Evolutionary conservation across 345 rosid species (phyloP).

Genomic region (Brassica juncea): DNA sequence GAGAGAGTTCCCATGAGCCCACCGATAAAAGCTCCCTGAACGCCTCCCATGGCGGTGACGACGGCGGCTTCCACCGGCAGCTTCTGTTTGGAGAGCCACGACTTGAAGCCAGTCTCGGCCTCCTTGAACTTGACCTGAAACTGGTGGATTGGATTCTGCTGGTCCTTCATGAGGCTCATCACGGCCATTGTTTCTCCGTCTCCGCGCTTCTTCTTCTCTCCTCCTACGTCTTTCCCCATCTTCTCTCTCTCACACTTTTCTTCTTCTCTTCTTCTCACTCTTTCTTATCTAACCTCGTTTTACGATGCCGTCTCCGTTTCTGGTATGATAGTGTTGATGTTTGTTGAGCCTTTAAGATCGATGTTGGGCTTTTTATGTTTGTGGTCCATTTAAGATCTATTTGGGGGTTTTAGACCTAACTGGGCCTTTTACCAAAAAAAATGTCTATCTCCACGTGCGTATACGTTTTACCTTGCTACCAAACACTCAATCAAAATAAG

Average conservation of each 20-base stretch:
- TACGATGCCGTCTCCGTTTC: conserved; percentile 18
- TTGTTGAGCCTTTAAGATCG: background rate
- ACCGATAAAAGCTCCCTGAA: conserved; percentile 87
- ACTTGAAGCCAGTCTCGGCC: conserved; percentile 60
- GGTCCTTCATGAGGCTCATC: conserved; percentile 29
- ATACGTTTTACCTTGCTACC: background rate
- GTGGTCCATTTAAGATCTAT: background rate
- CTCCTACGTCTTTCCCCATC: conserved; percentile 57
- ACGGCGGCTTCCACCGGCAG: conserved; percentile 76
- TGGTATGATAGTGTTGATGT: background rate
- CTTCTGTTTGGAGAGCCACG: conserved; percentile 79
- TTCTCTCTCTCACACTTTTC: conserved; percentile 18
- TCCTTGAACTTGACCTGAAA: conserved; percentile 62
- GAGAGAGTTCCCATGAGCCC: conserved; percentile 76
- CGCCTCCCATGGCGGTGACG: conserved; percentile 68
- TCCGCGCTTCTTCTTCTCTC: conserved; percentile 36
- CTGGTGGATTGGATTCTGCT: conserved; percentile 59
- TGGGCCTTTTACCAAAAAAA: background rate
- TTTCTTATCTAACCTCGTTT: conserved; percentile 8
- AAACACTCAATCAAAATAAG: background rate
- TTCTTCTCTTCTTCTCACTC: background rate
- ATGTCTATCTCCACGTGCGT: background rate
- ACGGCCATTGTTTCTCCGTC: conserved; percentile 43
- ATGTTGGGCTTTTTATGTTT: background rate
- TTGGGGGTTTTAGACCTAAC: background rate